Percentiles rank a stretch among this genome's conserved stretches.
phyloP scores from a whole-genome alignment of 2,329 filamentous ascomycete genomes.

The Fusarium dlaminii region DNA sequence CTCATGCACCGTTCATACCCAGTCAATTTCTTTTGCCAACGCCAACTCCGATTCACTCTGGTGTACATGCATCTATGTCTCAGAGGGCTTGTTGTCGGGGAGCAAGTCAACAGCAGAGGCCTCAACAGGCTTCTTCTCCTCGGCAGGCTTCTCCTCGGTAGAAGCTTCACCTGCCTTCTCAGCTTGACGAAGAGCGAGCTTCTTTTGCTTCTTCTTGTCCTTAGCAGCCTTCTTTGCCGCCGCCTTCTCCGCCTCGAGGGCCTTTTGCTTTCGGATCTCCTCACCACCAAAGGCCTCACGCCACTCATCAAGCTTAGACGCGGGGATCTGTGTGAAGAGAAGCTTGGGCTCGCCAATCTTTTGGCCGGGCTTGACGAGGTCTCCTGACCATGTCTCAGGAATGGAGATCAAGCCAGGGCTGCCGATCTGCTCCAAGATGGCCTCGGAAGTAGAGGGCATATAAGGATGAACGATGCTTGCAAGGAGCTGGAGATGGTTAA shows the following conservation, averaged over 20 bases:
- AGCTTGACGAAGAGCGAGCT: constrained; percentile 38
- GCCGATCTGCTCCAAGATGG: constrained; percentile 82
- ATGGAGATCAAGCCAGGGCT: constrained; percentile 62
- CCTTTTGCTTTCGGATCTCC: constrained; percentile 75
- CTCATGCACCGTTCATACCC: constrained; percentile 9
- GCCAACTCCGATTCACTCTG: neutral
- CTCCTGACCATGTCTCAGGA: constrained; percentile 71
- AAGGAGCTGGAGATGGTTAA: constrained; percentile 85
- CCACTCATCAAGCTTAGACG: constrained; percentile 86
- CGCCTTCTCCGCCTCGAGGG: constrained; percentile 60
- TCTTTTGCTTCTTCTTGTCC: constrained; percentile 60
- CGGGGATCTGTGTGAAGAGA: constrained; percentile 84
- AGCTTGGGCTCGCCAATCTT: constrained; percentile 82
- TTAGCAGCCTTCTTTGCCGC: constrained; percentile 62
- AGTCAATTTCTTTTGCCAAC: neutral
- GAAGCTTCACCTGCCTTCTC: constrained; percentile 25
- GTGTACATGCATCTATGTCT: constrained; percentile 9
- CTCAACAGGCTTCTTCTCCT: constrained; percentile 32
- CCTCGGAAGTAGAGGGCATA: constrained; percentile 80
- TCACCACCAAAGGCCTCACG: constrained; percentile 76
- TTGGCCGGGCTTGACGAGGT: constrained; percentile 75
- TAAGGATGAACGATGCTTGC: constrained; percentile 84
- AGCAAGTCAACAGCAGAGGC: constrained; percentile 31
- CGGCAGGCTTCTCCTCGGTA: constrained; percentile 9
- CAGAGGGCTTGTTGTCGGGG: constrained; percentile 29